Evolutionary conservation across 768 basidiomycete species (phyloP), one percentile per base, ranked within the genome.

Genomic region (Leucosporidium yakuticum): DNA sequence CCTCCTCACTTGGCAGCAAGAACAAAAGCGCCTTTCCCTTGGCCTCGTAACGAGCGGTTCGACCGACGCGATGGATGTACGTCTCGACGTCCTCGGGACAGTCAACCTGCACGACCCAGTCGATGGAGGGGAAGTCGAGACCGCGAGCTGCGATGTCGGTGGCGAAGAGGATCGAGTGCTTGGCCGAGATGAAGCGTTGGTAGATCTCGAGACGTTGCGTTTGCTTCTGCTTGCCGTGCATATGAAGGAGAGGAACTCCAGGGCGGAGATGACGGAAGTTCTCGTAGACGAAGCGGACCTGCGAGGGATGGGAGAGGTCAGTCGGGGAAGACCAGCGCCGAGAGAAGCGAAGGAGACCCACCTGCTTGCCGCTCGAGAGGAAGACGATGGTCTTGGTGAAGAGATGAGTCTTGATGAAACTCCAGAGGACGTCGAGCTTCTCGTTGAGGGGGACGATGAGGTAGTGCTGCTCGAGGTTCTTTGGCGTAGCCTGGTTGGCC

Each of bases 151-250:
- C 95, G 68, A 99, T 88, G 77, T 99, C 95, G 17, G 95, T 99
- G 23, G 94, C 93, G 74, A 99, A 88, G 27, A 98, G 83, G 9
- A 95, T 85, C 3, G 92, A 88, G 73, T 93, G 86, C 73, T 87
- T 86, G 55, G 87, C 87, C 4, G 85, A 80, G 4, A 88, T 88
- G 81, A 96, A 99, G 53, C 86, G 87, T 74, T 84, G 84, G 77
- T 91, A 97, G 80, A 89, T 88, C 58, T 84, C 82, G 63, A 97
- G 80, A 57, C 95, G 85, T 47, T 90, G 87, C n/a, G 87, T 83
- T 76, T 96, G 95, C 77, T 96, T 97, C 77, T 96, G 93, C 77
- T 96, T 97, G 44, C 95, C 95, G 75, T 98, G 93, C 12, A 99
- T 80, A 77, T 94, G 89, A 27, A 99, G 83, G n/a, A 99, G 83